These are phyloP conservation scores for Phytopythium chamaehyphon DNA, from an alignment of 352 stramenopile genomes.

Conservation along the genomic window DNA sequence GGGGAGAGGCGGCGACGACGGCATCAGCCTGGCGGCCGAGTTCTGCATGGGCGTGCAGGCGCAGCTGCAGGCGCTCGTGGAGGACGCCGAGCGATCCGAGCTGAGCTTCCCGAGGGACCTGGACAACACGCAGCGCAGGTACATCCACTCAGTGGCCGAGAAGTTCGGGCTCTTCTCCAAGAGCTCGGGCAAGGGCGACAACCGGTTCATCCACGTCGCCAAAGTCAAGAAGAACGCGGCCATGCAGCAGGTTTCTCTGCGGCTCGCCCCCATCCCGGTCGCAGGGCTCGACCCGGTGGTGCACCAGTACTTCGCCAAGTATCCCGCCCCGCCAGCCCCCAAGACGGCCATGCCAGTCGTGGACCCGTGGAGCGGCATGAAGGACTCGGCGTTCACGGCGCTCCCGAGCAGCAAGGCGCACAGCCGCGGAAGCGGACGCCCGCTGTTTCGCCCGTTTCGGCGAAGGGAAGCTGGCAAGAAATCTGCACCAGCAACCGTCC, in stretches of 20 bases:
- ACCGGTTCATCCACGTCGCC: conserved; percentile 72
- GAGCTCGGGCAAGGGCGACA: conserved; percentile 61
- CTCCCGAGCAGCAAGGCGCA: conserved; percentile 1
- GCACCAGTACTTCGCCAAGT: conserved; percentile 38
- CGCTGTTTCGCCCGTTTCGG: conserved; percentile 46
- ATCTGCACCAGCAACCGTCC: conserved; percentile 10
- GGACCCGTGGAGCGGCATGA: conserved; percentile 29
- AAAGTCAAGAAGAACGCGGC: conserved; percentile 80
- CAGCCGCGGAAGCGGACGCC: conserved; percentile 6
- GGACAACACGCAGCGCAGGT: conserved; percentile 75
- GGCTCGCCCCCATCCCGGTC: conserved; percentile 26
- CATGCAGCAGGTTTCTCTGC: conserved; percentile 71
- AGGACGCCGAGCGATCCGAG: conserved; percentile 48
- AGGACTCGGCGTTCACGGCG: conserved; percentile 1
- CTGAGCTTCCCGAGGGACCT: conserved; percentile 64
- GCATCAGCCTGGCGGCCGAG: conserved; percentile 56
- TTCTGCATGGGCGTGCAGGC: conserved; percentile 70
- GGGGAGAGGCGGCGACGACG: conserved; percentile 4
- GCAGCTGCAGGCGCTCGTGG: conserved; percentile 57
- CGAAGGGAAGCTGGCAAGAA: conserved; percentile 8
- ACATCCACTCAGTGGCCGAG: conserved; percentile 76
- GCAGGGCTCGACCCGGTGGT: conserved; percentile 43
- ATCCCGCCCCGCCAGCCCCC: conserved; percentile 14
- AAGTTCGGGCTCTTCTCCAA: conserved; percentile 84
- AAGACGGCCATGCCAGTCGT: neutral